Evolutionary conservation across 1,284 basidiomycete species (phyloP).

Genomic region (Filobasidium uniguttulatum): DNA sequence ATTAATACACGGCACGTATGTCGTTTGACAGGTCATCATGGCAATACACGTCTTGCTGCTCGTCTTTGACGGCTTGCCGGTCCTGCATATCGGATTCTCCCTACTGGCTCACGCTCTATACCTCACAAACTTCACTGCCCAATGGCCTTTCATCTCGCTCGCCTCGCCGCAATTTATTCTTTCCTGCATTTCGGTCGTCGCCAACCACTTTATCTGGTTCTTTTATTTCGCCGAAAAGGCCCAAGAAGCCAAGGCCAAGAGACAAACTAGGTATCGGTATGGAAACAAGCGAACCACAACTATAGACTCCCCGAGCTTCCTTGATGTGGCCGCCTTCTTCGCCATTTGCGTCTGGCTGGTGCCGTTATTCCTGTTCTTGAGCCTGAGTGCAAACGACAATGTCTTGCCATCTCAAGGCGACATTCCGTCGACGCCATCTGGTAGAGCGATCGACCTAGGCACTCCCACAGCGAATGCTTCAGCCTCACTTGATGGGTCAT

Average conservation of each 20-base stretch:
- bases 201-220: conserved; percentile 89
- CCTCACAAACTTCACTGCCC: conserved; percentile 71
- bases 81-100: conserved; percentile 59
- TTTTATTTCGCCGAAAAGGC: conserved; percentile 67
- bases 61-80: conserved; percentile 62
- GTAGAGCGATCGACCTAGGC: conserved; percentile 22
- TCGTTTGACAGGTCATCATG: conserved; percentile 51
- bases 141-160: conserved; percentile 82
- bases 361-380: conserved; percentile 80
- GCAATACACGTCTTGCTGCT: conserved; percentile 61
- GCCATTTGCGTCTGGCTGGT: conserved; percentile 83
- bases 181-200: conserved; percentile 67
- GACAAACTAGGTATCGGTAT: conserved; percentile 21
- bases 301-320: conserved; percentile 49
- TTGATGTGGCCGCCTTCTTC: conserved; percentile 84
- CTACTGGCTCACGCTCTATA: conserved; percentile 72
- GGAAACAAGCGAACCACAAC: conserved; percentile 14
- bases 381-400: conserved; percentile 86
- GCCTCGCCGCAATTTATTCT: conserved; percentile 65
- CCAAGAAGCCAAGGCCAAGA: conserved; percentile 38
- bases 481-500: neutral
- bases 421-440: conserved; percentile 22
- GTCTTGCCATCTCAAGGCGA: conserved; percentile 52
- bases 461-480: conserved; percentile 12
- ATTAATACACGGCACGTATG: conserved; percentile 4